Evolutionary conservation across 2,329 filamentous ascomycete genomes (phyloP).

Genomic region (Sporothrix globosa): DNA sequence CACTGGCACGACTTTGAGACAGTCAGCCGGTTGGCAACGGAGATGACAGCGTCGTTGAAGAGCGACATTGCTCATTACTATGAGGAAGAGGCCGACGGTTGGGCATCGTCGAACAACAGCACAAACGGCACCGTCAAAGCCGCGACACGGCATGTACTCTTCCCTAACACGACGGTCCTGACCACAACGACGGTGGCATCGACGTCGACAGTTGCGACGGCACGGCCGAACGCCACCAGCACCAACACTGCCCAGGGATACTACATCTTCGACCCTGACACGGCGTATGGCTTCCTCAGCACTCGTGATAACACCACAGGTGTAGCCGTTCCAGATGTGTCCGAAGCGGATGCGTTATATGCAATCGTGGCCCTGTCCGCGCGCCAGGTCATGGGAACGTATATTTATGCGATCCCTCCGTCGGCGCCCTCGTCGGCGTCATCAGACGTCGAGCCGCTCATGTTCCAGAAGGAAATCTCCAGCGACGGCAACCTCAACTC

Average conservation of each 20-base stretch:
- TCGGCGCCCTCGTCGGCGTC: conserved; percentile 39
- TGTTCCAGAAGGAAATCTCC: conserved; percentile 85
- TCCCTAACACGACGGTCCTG: neutral
- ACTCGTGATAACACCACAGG: conserved; percentile 61
- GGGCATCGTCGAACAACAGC: neutral
- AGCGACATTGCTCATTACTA: conserved; percentile 12
- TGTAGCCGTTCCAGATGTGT: conserved; percentile 67
- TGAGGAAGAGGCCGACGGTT: neutral
- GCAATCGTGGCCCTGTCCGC: conserved; percentile 78
- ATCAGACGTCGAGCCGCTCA: conserved; percentile 70
- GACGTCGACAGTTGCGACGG: neutral
- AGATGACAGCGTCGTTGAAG: conserved; percentile 3
- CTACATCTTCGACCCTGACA: conserved; percentile 36
- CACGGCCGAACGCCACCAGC: conserved; percentile 9
- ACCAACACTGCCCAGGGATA: neutral
- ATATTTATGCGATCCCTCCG: conserved; percentile 30
- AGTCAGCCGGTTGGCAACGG: conserved; percentile 41
- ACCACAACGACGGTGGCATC: neutral
- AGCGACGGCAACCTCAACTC: conserved; percentile 85
- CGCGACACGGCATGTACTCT: neutral
- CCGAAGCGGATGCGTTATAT: conserved; percentile 73
- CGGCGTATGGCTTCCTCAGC: conserved; percentile 53
- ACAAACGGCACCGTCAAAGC: neutral
- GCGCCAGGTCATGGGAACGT: conserved; percentile 75
- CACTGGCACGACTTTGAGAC: conserved; percentile 75